Evolutionary conservation across 305 asterid species (phyloP).

Genomic region (Solanum hybrid): DNA sequence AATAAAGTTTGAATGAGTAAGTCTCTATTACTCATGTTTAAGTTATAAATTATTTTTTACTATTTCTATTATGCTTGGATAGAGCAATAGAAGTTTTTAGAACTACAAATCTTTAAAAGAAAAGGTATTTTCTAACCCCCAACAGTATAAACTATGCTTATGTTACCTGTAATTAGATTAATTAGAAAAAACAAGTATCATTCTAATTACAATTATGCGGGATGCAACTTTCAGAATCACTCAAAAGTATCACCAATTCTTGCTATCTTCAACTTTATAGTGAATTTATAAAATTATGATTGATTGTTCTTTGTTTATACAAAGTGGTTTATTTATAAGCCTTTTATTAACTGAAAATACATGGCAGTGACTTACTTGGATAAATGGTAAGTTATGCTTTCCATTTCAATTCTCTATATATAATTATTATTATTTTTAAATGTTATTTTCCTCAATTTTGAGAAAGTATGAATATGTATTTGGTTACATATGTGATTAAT

Average conservation of each 20-base stretch:
- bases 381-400: background rate
- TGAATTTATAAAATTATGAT: background rate
- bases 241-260: background rate
- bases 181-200: no score
- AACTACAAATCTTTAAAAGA: background rate
- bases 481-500: background rate
- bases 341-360: background rate
- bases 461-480: background rate
- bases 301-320: background rate
- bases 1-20: background rate
- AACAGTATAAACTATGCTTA: background rate
- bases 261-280: background rate
- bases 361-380: background rate
- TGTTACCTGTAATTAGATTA: background rate
- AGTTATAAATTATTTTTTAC: no score
- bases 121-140: background rate
- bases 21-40: background rate
- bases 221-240: background rate
- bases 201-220: background rate
- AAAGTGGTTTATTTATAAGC: background rate
- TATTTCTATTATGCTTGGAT: background rate
- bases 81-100: background rate
- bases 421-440: no score
- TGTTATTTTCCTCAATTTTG: background rate
- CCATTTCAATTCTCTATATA: background rate